Evolutionary conservation across 306 rosid genomes (phyloP), one percentile per base, ranked within the genome.

Genomic region (Lotus japonicus): DNA sequence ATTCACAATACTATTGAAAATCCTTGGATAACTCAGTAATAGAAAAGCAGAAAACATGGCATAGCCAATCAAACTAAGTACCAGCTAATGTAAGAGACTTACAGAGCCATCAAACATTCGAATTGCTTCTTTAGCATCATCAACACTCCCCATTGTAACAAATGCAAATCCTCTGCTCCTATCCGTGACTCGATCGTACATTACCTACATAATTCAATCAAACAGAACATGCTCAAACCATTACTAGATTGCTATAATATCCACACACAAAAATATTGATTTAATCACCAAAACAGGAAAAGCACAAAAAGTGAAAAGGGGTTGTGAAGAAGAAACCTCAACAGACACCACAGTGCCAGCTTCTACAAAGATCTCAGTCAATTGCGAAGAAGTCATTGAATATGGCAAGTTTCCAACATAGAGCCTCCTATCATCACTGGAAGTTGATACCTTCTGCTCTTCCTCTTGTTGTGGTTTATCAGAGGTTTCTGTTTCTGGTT

Each of bases 131-230:
- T 87, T 68, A 65, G 97, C 96, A 56, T 94, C 96, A 58, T 90
- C 97, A 48, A 75, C 71, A 41, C 77, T 88, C 6, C 61, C 80
- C 99, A 94, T 90, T 16, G 96, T 85, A 31, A 88, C 97, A 87
- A 94, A 94, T 7, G 84, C 99, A 81, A 94, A 94, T 68, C 99
- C 99, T 61, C 99, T 87, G 83, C 97, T 90, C 58, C 97, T 82
- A 59, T 87, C 88, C 0, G 99, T 90, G 58, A 94, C 86, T 66
- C 91, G 92, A 66, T 88, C 92, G 23, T 94, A 90, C n/a, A 94
- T 87, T 5, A 94, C 72, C 97, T 94, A 44, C 26, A 74, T 4
- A 63, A 81, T 78, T 41, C 71, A 68, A 72, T 46, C 52, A 62
- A 61, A 18, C 64, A 66, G 38, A 77, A 59, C 12, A 73, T 6